A percentile compares a stretch with the other conserved stretches of the same genome.
phyloP scores from a whole-genome alignment of 495 filamentous ascomycete genomes.

The Corynascus novoguineensis region DNA sequence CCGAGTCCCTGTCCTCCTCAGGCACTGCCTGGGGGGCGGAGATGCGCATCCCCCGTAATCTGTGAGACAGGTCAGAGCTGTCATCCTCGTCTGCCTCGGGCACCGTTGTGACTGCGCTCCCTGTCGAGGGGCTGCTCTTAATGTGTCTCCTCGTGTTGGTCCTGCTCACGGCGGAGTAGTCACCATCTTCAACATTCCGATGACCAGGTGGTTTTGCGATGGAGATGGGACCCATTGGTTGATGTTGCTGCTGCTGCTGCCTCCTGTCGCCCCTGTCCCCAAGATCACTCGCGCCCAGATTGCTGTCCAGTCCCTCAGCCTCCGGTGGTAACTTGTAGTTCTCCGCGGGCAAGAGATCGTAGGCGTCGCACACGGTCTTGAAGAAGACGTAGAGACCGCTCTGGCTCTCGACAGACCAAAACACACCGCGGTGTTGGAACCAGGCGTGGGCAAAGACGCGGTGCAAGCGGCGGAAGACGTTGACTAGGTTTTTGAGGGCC shows the following conservation, averaged over 20 bases:
- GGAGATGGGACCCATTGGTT: slow-evolving; percentile 25
- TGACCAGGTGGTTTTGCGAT: slow-evolving; percentile 47
- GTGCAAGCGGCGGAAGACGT: slow-evolving; percentile 90
- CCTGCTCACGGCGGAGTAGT: slow-evolving; percentile 36
- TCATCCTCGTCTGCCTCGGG: slow-evolving; percentile 66
- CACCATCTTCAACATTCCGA: slow-evolving; percentile 39
- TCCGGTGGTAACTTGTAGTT: slow-evolving; percentile 93
- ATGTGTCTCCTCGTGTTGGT: slow-evolving; percentile 70
- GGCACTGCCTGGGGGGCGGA: slow-evolving; percentile 11
- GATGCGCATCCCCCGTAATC: slow-evolving; percentile 37
- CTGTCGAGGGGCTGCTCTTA: slow-evolving; percentile 65
- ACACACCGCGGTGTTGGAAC: slow-evolving; percentile 94
- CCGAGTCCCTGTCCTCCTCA: slow-evolving; percentile 38
- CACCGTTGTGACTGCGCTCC: slow-evolving; percentile 66
- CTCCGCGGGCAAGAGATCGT: slow-evolving; percentile 80
- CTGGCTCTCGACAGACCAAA: slow-evolving; percentile 88
- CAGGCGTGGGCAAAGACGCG: slow-evolving; percentile 97
- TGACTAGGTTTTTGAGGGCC: slow-evolving; percentile 77
- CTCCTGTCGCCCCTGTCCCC: slow-evolving; percentile 20
- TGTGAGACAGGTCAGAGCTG: slow-evolving; percentile 34
- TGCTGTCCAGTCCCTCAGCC: slow-evolving; percentile 68
- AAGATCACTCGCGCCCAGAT: slow-evolving; percentile 16
- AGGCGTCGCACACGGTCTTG: slow-evolving; percentile 91
- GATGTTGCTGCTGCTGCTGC: slow-evolving; percentile 26
- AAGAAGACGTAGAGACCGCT: slow-evolving; percentile 90